A percentile compares a stretch with the other conserved stretches of the same genome.
Evolutionary conservation across 2,329 filamentous ascomycete genomes (phyloP).

Genomic region (Meredithiella fracta): DNA sequence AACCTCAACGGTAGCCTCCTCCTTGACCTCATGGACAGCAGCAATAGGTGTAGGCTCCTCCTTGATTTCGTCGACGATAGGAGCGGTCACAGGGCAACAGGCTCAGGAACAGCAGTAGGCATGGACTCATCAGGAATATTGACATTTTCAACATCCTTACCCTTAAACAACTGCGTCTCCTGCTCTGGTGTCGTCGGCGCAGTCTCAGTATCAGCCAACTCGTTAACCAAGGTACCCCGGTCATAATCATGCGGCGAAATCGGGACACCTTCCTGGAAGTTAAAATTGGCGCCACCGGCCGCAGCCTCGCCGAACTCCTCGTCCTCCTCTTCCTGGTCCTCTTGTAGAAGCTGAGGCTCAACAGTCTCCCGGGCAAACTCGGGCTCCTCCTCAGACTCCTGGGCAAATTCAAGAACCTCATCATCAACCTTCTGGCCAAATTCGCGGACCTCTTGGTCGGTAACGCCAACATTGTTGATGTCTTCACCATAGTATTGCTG

Average conservation of each 20-base stretch:
- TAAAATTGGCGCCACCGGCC: background rate
- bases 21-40: background rate
- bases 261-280: constrained; percentile 2
- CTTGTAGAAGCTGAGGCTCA: constrained; percentile 5
- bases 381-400: background rate
- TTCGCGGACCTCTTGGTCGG: background rate
- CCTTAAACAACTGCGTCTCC: background rate
- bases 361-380: constrained; percentile 1
- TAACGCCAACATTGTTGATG: background rate
- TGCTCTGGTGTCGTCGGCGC: constrained; percentile 13
- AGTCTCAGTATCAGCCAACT: constrained; percentile 8
- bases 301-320: constrained; percentile 4
- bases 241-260: background rate
- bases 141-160: background rate
- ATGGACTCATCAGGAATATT: background rate
- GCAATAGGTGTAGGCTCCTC: background rate
- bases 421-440: background rate
- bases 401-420: background rate
- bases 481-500: constrained; percentile 6
- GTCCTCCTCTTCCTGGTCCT: constrained; percentile 9
- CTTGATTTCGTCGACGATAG: background rate
- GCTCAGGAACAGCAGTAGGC: background rate
- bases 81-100: background rate
- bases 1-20: background rate
- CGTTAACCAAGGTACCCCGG: background rate